These are phyloP conservation scores for Neostapfia colusana DNA, from an alignment of 176 grass and related monocot genomes.

Conservation along the genomic window DNA sequence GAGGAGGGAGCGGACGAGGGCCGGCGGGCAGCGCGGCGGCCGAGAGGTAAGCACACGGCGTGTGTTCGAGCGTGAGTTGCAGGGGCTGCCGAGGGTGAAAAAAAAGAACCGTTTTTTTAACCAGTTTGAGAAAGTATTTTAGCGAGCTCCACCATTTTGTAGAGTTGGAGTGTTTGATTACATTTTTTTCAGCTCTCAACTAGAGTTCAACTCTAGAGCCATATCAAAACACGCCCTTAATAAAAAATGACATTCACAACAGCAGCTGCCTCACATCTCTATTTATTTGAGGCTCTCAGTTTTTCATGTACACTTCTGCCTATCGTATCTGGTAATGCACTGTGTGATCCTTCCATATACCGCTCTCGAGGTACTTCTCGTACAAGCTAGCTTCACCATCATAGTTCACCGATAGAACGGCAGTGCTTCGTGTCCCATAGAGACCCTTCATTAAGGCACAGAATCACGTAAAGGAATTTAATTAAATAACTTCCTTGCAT, in stretches of 20 bases:
- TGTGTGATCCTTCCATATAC: constrained; percentile 89
- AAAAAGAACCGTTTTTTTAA: too few relatives aligned
- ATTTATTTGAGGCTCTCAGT: constrained; percentile 35
- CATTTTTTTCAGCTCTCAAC: too few relatives aligned
- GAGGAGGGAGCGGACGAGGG: too few relatives aligned
- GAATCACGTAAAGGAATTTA: constrained; percentile 7
- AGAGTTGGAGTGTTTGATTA: too few relatives aligned
- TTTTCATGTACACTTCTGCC: constrained; percentile 31
- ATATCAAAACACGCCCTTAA: too few relatives aligned
- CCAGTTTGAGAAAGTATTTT: too few relatives aligned
- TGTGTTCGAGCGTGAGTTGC: too few relatives aligned
- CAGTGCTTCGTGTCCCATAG: constrained; percentile 85
- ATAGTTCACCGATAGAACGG: constrained; percentile 65
- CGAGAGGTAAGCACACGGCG: too few relatives aligned
- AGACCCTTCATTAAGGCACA: constrained; percentile 51
- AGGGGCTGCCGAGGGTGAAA: too few relatives aligned
- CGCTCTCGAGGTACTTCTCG: constrained; percentile 83
- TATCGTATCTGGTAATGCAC: constrained; percentile 65
- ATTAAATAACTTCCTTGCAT: constrained; percentile 9
- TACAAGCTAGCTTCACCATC: constrained; percentile 73
- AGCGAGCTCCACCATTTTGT: too few relatives aligned
- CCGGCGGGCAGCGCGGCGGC: too few relatives aligned
- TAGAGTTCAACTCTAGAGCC: too few relatives aligned
- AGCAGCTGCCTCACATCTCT: constrained; percentile 11
- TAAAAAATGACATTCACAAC: constrained; percentile 35